These are phyloP conservation scores for Ilex paraguariensis DNA, from an alignment of 305 asterid genomes.

Conservation along the genomic window DNA sequence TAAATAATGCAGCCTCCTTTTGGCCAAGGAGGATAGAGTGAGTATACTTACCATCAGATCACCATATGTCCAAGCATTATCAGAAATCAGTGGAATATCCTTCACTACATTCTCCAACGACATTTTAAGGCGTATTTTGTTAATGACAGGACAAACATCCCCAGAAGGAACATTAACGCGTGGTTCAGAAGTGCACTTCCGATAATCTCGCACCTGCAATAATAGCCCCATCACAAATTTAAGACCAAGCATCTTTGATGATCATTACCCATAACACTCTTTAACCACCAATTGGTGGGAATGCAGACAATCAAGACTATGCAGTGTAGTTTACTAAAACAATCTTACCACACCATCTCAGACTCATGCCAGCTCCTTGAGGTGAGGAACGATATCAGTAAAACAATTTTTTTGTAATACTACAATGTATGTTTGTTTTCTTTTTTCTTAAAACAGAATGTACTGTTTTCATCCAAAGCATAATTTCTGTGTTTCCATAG, in stretches of 20 bases:
- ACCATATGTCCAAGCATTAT: constrained; percentile 91
- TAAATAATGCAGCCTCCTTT: constrained; percentile 18
- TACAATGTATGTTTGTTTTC: no score
- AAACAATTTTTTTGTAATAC: no score
- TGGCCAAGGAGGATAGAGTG: constrained; percentile 14
- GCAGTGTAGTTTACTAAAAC: no score
- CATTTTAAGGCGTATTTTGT: constrained; percentile 71
- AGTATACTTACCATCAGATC: constrained; percentile 81
- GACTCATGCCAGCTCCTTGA: no score
- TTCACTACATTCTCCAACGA: constrained; percentile 88
- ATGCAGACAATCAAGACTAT: no score
- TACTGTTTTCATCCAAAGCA: no score
- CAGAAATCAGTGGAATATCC: constrained; percentile 86
- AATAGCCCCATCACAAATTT: constrained; percentile 9
- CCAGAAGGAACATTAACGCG: constrained; percentile 41
- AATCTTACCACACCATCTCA: no score
- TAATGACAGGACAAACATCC: constrained; percentile 48
- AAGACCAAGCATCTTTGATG: not conserved
- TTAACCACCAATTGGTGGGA: no score
- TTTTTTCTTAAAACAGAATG: no score
- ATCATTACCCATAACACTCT: no score
- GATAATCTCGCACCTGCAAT: constrained; percentile 81
- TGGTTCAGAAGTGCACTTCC: constrained; percentile 59
- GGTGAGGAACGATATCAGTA: no score
- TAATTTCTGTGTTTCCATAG: no score